phyloP scores from a whole-genome alignment of 140 eudicot genomes.

The Bidens hawaiensis region DNA sequence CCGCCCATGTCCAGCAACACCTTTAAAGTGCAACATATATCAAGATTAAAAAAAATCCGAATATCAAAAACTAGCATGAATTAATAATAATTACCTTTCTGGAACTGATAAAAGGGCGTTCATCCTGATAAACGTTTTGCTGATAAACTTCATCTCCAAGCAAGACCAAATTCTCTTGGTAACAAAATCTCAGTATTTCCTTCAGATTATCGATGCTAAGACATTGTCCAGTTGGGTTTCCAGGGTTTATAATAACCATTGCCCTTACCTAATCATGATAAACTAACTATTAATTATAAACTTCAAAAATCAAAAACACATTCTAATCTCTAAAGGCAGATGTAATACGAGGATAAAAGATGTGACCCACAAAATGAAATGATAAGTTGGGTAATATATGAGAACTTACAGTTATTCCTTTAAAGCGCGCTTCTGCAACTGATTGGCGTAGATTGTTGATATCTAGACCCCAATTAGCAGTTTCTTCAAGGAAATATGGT shows the following conservation, averaged over 20 bases:
- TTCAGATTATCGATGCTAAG: slow-evolving; percentile 73
- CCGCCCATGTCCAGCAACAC: slow-evolving; percentile 92
- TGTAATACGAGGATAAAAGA: slow-evolving; percentile 2
- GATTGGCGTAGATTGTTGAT: slow-evolving; percentile 75
- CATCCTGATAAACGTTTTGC: slow-evolving; percentile 95
- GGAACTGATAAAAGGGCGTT: slow-evolving; percentile 91
- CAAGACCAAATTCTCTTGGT: slow-evolving; percentile 74
- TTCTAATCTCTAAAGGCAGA: neutral
- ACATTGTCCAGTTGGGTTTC: slow-evolving; percentile 98
- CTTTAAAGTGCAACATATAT: slow-evolving; percentile 26
- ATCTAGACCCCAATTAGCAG: slow-evolving; percentile 98
- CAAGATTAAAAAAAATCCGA: neutral
- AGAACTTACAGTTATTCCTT: slow-evolving; percentile 83
- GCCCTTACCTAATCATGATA: slow-evolving; percentile 66
- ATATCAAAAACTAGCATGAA: neutral
- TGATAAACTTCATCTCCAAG: slow-evolving; percentile 99
- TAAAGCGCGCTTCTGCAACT: slow-evolving; percentile 67
- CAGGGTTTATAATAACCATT: slow-evolving; percentile 99
- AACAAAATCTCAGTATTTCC: slow-evolving; percentile 64
- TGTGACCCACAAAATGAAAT: slow-evolving; percentile 12
- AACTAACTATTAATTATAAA: neutral
- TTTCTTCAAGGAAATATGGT: slow-evolving; percentile 91
- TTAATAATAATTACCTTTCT: slow-evolving; percentile 55
- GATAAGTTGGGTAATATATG: neutral
- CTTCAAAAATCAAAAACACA: slow-evolving; percentile 4